Base-by-base conservation (phyloP, 345 rosid genomes). In the Reutealis trisperma region DNA sequence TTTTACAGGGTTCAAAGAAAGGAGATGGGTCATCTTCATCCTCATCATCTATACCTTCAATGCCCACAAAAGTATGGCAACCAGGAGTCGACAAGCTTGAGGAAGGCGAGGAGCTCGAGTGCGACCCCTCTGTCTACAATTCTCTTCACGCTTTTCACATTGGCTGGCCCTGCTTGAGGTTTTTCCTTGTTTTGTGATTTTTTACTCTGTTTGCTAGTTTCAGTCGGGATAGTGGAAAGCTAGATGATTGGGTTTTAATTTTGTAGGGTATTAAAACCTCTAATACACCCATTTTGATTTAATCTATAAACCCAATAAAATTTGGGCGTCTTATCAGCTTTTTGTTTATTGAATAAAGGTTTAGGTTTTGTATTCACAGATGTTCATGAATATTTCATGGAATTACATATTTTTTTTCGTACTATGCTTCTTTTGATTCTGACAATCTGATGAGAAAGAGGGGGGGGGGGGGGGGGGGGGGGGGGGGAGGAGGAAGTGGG, bases 151-250 rank as follows among this genome's bases (percentile, higher is more conserved):
- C 87, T 54, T 91, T 96, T 85, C 95, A 89, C 79, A 86, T 92
- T 64, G 98, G 97, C 32, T 94, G 98, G 98, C 97, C 99, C 8
- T 94, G 97, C 85, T 84, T 96, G 86, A 96, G 98, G 99, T 96
- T 0, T 54, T 54, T 54, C 16, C 1, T 18, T 54, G 22, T 54
- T 54, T 30, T 25, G 25, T 34, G 18, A 18, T 6, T 14, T 77
- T n/a, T 13, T 45, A 14, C 19, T 34, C 11, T 51, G 15, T 4
- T 15, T 15, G 30, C 30, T 27, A 4, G 24, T 0, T 45, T 45
- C 32, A 3, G 3, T n/a, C 8, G 13, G 4, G 3, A 34, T 52
- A 70, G 14, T 27, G 9, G 61, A n/a, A 6, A 52, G n/a, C 25
- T 30, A 30, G 21, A 51, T 7, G 24, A 32, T 52, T 70, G 41